Evolutionary conservation across 2,329 filamentous ascomycete species (phyloP).

Genomic region (Pyricularia sp.): DNA sequence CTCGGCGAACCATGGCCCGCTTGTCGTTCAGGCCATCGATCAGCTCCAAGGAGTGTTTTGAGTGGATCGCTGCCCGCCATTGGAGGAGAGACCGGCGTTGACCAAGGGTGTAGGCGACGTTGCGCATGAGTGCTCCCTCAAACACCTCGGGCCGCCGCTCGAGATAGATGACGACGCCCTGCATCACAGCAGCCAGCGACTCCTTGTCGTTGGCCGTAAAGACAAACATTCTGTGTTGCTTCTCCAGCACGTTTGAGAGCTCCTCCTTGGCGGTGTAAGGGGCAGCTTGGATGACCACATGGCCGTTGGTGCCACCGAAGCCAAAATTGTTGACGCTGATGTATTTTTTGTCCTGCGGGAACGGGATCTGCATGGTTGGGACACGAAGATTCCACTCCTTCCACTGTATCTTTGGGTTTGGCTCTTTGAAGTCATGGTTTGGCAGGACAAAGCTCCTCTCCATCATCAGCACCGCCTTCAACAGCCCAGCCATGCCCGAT

Average conservation of each 20-base stretch:
- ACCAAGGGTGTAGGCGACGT: constrained; percentile 38
- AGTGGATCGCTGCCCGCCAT: constrained; percentile 33
- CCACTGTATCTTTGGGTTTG: constrained; percentile 38
- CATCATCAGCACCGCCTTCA: constrained; percentile 17
- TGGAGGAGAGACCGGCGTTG: constrained; percentile 32
- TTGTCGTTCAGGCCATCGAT: constrained; percentile 31
- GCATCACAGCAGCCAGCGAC: constrained; percentile 19
- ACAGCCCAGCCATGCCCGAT: constrained; percentile 20
- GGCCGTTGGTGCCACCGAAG: constrained; percentile 35
- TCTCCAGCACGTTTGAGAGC: constrained; percentile 16
- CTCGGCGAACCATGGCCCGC: constrained; percentile 24
- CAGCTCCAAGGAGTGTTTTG: constrained; percentile 32
- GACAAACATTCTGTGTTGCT: constrained; percentile 30
- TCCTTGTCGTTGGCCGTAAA: constrained; percentile 30
- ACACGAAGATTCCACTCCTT: constrained; percentile 41
- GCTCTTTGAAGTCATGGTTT: constrained; percentile 38
- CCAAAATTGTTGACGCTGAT: constrained; percentile 42
- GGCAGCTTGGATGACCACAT: constrained; percentile 28
- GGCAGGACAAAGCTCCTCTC: constrained; percentile 36
- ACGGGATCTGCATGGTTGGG: constrained; percentile 31
- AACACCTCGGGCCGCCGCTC: constrained; percentile 33
- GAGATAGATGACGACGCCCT: constrained; percentile 24
- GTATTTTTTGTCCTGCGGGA: constrained; percentile 37
- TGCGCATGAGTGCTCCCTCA: constrained; percentile 31
- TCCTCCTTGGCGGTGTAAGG: constrained; percentile 23